phyloP scores from a whole-genome alignment of 306 rosid species.

The Pterocarpus macrocarpus region DNA sequence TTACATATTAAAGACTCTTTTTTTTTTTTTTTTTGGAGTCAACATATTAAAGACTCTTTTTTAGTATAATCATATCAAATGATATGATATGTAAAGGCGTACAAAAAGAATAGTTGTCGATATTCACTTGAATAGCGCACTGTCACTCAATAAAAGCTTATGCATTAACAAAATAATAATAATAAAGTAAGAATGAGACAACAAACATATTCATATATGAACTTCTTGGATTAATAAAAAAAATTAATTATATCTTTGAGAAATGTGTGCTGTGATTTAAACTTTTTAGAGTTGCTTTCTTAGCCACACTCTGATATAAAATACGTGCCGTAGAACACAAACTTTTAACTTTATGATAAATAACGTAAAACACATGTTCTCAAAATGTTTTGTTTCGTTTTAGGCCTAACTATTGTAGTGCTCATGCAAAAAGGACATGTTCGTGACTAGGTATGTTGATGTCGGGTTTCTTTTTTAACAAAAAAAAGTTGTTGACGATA shows the following conservation, averaged over 20 bases:
- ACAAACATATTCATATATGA: neutral
- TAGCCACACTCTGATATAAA: neutral
- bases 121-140: too few relatives aligned
- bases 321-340: neutral
- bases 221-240: neutral
- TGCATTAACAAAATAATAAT: constrained; percentile 41
- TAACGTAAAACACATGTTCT: constrained; percentile 3
- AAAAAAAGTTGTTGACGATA: neutral
- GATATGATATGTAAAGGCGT: constrained; percentile 24
- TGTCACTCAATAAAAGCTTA: constrained; percentile 44
- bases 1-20: neutral
- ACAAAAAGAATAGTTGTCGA: constrained; percentile 28
- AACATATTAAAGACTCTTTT: too few relatives aligned
- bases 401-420: constrained; percentile 24
- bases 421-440: constrained; percentile 37
- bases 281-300: constrained; percentile 32
- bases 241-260: neutral
- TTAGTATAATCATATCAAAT: neutral
- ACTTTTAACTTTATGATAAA: constrained; percentile 24
- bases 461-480: neutral
- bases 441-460: constrained; percentile 42
- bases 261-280: constrained; percentile 26
- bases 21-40: neutral
- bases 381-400: constrained; percentile 35
- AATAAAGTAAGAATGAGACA: constrained; percentile 25